phyloP scores from a whole-genome alignment of 306 rosid species.

The Pyrus communis region DNA sequence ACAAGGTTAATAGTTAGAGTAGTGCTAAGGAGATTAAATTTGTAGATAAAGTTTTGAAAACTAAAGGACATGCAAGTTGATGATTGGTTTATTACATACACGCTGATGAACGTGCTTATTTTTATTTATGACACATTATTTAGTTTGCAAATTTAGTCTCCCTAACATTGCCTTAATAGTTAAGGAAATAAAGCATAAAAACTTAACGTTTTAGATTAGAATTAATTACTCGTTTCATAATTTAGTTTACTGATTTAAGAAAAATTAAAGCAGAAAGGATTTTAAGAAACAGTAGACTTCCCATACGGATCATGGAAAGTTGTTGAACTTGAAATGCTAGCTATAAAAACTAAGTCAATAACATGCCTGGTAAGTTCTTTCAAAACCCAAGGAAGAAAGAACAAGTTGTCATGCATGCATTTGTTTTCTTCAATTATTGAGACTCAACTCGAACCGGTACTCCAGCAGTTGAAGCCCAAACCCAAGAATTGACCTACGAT shows the following conservation, averaged over 20 bases:
- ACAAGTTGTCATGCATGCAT: neutral
- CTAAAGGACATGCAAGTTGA: too few species aligned
- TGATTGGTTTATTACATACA: too few species aligned
- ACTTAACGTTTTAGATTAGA: neutral
- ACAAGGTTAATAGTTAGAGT: neutral
- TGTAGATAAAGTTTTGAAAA: too few species aligned
- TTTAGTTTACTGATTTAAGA: neutral
- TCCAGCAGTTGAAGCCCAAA: too few species aligned
- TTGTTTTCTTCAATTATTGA: neutral
- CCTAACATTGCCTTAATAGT: neutral
- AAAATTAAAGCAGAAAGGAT: neutral
- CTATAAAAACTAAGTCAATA: neutral
- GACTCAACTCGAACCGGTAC: too few species aligned
- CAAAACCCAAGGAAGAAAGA: neutral
- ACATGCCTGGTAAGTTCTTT: neutral
- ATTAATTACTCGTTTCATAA: neutral
- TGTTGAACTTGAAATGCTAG: neutral
- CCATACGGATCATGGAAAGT: neutral
- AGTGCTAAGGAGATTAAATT: fast-evolving
- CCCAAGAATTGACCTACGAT: too few species aligned
- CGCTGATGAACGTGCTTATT: too few species aligned
- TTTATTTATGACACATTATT: too few species aligned
- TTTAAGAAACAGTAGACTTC: neutral
- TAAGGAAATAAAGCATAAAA: neutral
- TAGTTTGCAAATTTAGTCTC: too few species aligned